Evolutionary conservation across 352 stramenopile genomes (phyloP), one percentile per base, ranked within the genome.

Genomic region (Pythium folliculosum): DNA sequence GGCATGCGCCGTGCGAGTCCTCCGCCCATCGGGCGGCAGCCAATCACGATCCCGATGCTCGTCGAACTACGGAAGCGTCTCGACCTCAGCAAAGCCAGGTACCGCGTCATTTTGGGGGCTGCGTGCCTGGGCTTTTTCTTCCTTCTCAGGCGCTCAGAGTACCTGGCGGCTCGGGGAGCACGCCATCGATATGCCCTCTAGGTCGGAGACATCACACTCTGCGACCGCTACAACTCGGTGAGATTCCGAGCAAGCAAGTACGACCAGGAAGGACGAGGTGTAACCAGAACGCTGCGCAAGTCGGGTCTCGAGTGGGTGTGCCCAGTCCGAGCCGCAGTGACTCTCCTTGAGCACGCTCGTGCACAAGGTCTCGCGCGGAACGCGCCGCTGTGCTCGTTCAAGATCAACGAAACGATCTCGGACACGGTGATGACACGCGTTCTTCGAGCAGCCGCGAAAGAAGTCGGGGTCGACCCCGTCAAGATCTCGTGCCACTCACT

Each of bases 31-130:
- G 12, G 52, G 38, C 57, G 25, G 0, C 16, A 40, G 12, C 40
- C 62, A 23, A 55, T 71, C 52, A 63, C 64, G 4, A 10, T 55
- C 58, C 6, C 14, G 14, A 67, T 67, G 48, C 48, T 68, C 12
- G 16, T n/a, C 1, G 6, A 17, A 1, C 54, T 72, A 21, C 3
- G 6, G 7, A 14, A 0, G 0, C 27, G 30, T 9, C n/a, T 65
- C 14, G 21, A 70, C 43, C 35, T 70, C n/a, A 62, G 50, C 21
- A 30, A 57, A 43, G 13, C 60, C 54, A 17, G 77, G 44, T 22
- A 60, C 69, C 51, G 67, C 30, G 43, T 71, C 57, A 66, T 71
- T 59, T 37, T 16, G 47, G 65, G 65, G 65, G 65, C 65, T 71
- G 51, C 65, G 65, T 30, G 54, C 16, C 27, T 71, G 65, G 58